Conservation (phyloP, 106 monocot genomes). For the Acanthochlamys bracteata region DNA sequence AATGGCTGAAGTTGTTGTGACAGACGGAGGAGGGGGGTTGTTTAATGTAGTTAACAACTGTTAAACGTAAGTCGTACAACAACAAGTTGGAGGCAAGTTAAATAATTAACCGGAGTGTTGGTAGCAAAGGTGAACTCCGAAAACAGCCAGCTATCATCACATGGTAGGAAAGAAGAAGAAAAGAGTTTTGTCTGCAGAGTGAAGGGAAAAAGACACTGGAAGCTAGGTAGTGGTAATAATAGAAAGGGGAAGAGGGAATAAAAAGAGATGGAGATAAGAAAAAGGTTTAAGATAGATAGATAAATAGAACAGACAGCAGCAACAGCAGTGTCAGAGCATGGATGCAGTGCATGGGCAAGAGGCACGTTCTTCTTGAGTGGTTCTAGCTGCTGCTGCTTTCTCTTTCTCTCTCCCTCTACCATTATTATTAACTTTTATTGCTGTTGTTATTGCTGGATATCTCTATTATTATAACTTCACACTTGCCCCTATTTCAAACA, state of each 20-base stretch:
- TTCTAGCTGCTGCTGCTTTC: background rate
- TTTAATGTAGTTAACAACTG: too few species aligned
- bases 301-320: background rate
- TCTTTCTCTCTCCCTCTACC: background rate
- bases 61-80: background rate
- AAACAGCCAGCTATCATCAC: background rate
- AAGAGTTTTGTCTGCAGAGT: too few species aligned
- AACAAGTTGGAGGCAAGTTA: background rate
- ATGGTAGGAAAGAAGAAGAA: background rate
- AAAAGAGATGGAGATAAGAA: background rate
- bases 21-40: too few species aligned
- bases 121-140: background rate
- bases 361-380: conserved; percentile 20
- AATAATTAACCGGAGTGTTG: background rate
- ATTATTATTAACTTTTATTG: conserved; percentile 7
- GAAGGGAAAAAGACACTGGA: background rate
- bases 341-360: conserved; percentile 33
- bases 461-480: background rate
- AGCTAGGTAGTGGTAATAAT: background rate
- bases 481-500: background rate
- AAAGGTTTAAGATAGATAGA: background rate
- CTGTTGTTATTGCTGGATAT: background rate
- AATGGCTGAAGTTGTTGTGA: too few species aligned
- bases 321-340: conserved; percentile 1
- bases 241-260: background rate